These are phyloP conservation scores for Lanzia echinophila DNA, from an alignment of 2,329 filamentous ascomycete species.

Conservation along the genomic window DNA sequence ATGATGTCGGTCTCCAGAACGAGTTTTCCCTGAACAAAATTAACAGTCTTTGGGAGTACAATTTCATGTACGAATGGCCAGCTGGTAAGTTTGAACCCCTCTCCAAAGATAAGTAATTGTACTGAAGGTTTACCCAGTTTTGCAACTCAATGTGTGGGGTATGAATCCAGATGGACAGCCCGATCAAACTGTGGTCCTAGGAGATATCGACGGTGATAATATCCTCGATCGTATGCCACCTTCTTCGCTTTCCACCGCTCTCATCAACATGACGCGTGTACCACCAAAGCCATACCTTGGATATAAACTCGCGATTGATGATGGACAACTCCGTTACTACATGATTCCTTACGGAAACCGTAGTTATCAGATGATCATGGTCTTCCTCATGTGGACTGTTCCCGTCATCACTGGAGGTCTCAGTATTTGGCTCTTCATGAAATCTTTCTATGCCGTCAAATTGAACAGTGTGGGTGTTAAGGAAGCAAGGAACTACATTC, in stretches of 20 bases:
- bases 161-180: slow-evolving; percentile 57
- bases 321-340: slow-evolving; percentile 45
- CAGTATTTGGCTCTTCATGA: slow-evolving; percentile 50
- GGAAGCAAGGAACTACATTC: slow-evolving; percentile 39
- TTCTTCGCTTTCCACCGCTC: slow-evolving; percentile 45
- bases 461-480: slow-evolving; percentile 52
- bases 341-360: slow-evolving; percentile 48
- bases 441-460: slow-evolving; percentile 47
- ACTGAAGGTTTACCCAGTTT: slow-evolving; percentile 4
- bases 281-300: slow-evolving; percentile 49
- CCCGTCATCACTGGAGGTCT: slow-evolving; percentile 44
- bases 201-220: slow-evolving; percentile 54
- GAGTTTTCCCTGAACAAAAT: slow-evolving; percentile 42
- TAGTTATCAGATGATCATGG: slow-evolving; percentile 46
- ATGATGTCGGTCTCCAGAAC: slow-evolving; percentile 52
- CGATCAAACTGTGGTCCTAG: slow-evolving; percentile 51
- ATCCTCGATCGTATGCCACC: slow-evolving; percentile 57
- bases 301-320: slow-evolving; percentile 49
- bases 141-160: slow-evolving; percentile 61
- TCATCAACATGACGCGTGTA: slow-evolving; percentile 51
- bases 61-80: slow-evolving; percentile 59
- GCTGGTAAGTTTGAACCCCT: slow-evolving; percentile 31
- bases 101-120: neutral
- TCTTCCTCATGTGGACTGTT: slow-evolving; percentile 46
- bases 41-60: slow-evolving; percentile 46